Conservation (phyloP, 2,329 filamentous ascomycete genomes). For the Trichophyton benhamiae region DNA sequence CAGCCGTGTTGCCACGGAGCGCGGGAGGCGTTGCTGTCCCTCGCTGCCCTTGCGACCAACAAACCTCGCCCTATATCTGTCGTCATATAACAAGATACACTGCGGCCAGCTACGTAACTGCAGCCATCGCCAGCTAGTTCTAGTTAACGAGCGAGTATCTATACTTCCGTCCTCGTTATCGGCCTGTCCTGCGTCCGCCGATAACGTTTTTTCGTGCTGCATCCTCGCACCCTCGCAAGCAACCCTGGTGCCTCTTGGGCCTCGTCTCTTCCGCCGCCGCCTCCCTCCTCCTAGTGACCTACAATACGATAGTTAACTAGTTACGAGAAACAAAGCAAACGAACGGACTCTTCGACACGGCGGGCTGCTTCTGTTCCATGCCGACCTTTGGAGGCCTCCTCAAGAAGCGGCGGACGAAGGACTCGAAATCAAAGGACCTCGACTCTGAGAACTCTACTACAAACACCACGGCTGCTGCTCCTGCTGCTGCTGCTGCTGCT, state of each 20-base stretch:
- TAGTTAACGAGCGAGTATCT: neutral
- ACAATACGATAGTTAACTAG: no score
- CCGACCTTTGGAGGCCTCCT: conserved; percentile 80
- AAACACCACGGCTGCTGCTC: conserved; percentile 26
- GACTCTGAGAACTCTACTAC: conserved; percentile 53
- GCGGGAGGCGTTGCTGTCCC: neutral
- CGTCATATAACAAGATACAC: neutral
- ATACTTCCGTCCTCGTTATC: neutral
- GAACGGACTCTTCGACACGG: neutral
- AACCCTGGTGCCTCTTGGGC: neutral
- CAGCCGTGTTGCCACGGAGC: conserved; percentile 1
- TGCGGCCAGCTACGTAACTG: neutral
- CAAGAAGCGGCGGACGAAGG: conserved; percentile 98
- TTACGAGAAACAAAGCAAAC: neutral
- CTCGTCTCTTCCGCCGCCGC: neutral
- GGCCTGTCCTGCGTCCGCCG: neutral
- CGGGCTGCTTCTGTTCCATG: conserved; percentile 43
- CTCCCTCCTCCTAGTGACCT: neutral
- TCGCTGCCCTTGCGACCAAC: neutral
- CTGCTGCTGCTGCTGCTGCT: conserved; percentile 15
- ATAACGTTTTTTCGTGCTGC: neutral
- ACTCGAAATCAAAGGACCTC: conserved; percentile 51
- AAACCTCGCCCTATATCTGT: neutral
- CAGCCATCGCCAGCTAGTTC: neutral
- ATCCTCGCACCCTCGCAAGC: neutral